Conservation (phyloP, 768 basidiomycete species). For the Strobilomyces echinocephalus region DNA sequence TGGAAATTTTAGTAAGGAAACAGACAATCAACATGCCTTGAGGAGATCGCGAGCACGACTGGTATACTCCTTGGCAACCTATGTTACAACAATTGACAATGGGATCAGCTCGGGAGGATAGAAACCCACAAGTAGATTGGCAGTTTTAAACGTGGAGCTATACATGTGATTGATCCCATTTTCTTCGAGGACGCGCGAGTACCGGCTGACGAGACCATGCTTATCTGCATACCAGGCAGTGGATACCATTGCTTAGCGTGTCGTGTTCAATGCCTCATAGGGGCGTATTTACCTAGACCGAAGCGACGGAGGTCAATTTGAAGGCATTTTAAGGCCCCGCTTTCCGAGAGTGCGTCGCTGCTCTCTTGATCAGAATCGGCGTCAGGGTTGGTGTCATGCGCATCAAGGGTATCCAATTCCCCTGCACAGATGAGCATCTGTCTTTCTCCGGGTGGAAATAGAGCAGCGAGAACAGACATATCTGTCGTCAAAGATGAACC, state of each 20-base stretch:
- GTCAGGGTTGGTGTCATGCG: conserved; percentile 27
- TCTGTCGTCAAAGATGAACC: conserved; percentile 75
- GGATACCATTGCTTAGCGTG: conserved; percentile 2
- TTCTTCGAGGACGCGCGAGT: conserved; percentile 66
- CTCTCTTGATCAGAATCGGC: conserved; percentile 37
- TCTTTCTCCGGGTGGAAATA: conserved; percentile 68
- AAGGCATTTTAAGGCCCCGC: conserved; percentile 55
- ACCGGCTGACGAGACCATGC: conserved; percentile 71
- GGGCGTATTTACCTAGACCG: conserved; percentile 51
- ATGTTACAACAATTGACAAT: conserved; percentile 1
- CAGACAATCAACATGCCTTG: conserved; percentile 45
- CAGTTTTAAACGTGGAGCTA: conserved; percentile 78
- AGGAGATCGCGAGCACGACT: conserved; percentile 54
- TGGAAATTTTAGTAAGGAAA: neutral
- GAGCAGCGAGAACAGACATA: conserved; percentile 55
- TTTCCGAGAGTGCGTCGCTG: conserved; percentile 29
- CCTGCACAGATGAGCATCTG: conserved; percentile 72
- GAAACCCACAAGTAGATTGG: conserved; percentile 60
- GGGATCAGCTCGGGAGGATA: conserved; percentile 12
- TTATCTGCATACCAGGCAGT: conserved; percentile 46
- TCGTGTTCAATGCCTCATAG: neutral
- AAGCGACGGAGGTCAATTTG: conserved; percentile 73
- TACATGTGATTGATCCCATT: conserved; percentile 82
- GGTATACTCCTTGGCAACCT: conserved; percentile 59
- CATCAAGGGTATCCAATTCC: conserved; percentile 59